Percentiles rank a stretch among this genome's conserved stretches.
phyloP scores from a whole-genome alignment of 2,329 filamentous ascomycete genomes.

The Neocucurbitaria cava region DNA sequence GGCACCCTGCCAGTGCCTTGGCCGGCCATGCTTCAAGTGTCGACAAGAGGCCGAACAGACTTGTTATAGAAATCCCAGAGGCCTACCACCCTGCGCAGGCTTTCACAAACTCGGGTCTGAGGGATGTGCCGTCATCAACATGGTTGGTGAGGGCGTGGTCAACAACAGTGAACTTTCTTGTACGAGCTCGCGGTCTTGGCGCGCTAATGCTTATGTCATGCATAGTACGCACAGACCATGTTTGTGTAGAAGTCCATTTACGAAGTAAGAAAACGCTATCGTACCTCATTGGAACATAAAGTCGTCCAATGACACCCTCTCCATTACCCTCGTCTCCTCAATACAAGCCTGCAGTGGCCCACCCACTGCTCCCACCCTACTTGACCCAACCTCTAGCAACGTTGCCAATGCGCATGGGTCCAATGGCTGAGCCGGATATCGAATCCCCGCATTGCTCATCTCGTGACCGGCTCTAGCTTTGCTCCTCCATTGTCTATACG shows the following conservation, averaged over 20 bases:
- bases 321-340: not conserved
- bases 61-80: too few relatives aligned
- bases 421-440: slow-evolving; percentile 19
- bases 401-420: slow-evolving; percentile 19
- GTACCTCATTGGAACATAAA: slow-evolving; percentile 39
- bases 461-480: not conserved
- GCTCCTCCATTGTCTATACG: not conserved
- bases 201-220: not conserved
- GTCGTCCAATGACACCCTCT: slow-evolving; percentile 7
- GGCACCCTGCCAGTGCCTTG: slow-evolving; percentile 53
- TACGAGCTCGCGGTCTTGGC: too few relatives aligned
- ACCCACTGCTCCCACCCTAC: slow-evolving; percentile 10
- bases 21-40: slow-evolving; percentile 23
- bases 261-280: slow-evolving; percentile 43
- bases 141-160: not conserved
- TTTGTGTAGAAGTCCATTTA: slow-evolving; percentile 29
- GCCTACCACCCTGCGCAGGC: too few relatives aligned
- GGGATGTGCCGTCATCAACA: too few relatives aligned
- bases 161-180: too few relatives aligned
- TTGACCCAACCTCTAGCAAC: slow-evolving; percentile 10
- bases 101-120: too few relatives aligned
- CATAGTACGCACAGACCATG: not conserved
- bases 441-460: slow-evolving; percentile 4
- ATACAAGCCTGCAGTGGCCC: slow-evolving; percentile 1
- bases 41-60: not conserved